Conservation (phyloP, 306 rosid genomes). For the Corylus americana region DNA sequence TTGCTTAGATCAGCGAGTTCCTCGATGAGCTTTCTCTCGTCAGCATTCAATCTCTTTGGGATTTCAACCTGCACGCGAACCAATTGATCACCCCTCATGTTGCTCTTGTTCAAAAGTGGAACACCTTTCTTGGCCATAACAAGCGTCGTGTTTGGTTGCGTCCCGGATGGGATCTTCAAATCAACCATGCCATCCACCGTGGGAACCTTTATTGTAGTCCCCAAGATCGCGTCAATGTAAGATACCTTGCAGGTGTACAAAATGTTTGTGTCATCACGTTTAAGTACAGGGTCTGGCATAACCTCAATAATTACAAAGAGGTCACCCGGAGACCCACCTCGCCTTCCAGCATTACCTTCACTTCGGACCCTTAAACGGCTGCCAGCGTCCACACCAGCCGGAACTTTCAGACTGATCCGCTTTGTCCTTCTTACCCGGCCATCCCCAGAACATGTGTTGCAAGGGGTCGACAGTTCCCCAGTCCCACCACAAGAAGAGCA, state of each 20-base stretch:
- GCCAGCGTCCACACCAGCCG: slow-evolving; percentile 96
- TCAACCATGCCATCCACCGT: slow-evolving; percentile 90
- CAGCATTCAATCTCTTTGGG: slow-evolving; percentile 77
- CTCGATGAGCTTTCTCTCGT: slow-evolving; percentile 80
- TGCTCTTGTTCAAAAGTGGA: slow-evolving; percentile 79
- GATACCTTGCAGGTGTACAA: slow-evolving; percentile 84
- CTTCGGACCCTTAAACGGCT: slow-evolving; percentile 95
- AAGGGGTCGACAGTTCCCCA: slow-evolving; percentile 88
- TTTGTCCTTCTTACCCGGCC: slow-evolving; percentile 90
- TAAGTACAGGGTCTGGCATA: slow-evolving; percentile 84
- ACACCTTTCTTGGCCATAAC: slow-evolving; percentile 99
- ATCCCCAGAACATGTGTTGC: slow-evolving; percentile 93
- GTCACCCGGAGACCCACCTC: slow-evolving; percentile 92
- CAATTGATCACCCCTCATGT: slow-evolving; percentile 94
- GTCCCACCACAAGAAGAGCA: slow-evolving; percentile 90
- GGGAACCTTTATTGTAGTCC: slow-evolving; percentile 83
- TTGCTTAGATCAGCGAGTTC: slow-evolving; percentile 92
- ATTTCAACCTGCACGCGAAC: slow-evolving; percentile 97
- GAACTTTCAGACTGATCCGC: slow-evolving; percentile 91
- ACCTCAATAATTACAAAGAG: slow-evolving; percentile 90
- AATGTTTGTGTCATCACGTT: slow-evolving; percentile 93
- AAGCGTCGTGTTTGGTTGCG: slow-evolving; percentile 92
- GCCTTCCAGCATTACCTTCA: slow-evolving; percentile 93
- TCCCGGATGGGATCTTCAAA: slow-evolving; percentile 70
- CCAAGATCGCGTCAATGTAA: slow-evolving; percentile 87